These are phyloP conservation scores for Saccharata proteae DNA, from an alignment of 2,329 filamentous ascomycete genomes.

Conservation along the genomic window DNA sequence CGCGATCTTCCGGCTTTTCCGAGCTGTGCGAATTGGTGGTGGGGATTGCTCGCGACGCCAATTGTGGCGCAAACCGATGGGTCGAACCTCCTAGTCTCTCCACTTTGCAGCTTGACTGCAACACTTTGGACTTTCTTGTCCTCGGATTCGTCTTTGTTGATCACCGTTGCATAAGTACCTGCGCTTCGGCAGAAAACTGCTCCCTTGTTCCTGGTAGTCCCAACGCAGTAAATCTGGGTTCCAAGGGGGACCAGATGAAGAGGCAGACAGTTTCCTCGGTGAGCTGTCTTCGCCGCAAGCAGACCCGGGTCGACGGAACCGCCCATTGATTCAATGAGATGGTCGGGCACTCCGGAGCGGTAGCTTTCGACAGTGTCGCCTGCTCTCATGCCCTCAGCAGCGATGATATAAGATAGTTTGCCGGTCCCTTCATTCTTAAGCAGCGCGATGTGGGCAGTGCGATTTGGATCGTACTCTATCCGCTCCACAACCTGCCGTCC, in stretches of 20 bases:
- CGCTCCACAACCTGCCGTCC: slow-evolving; percentile 83
- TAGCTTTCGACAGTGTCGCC: slow-evolving; percentile 92
- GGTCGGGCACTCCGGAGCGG: slow-evolving; percentile 73
- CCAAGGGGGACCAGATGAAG: slow-evolving; percentile 92
- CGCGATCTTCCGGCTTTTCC: slow-evolving; percentile 91
- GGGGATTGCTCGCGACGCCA: slow-evolving; percentile 84
- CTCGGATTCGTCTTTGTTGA: slow-evolving; percentile 59
- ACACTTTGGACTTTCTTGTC: slow-evolving; percentile 64
- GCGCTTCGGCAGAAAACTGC: slow-evolving; percentile 92
- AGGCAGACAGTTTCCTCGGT: slow-evolving; percentile 87
- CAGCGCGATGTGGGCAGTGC: slow-evolving; percentile 86
- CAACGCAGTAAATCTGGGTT: slow-evolving; percentile 85
- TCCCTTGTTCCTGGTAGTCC: slow-evolving; percentile 55
- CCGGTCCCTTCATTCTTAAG: slow-evolving; percentile 62
- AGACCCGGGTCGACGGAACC: slow-evolving; percentile 90
- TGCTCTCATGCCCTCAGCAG: slow-evolving; percentile 84
- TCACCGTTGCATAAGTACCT: slow-evolving; percentile 78
- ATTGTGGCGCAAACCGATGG: slow-evolving; percentile 91
- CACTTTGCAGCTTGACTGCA: slow-evolving; percentile 77
- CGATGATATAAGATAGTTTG: slow-evolving; percentile 79
- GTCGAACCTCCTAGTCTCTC: slow-evolving; percentile 79
- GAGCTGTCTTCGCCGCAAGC: slow-evolving; percentile 84
- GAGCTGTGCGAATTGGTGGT: slow-evolving; percentile 79
- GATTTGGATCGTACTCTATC: slow-evolving; percentile 91
- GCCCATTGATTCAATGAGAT: slow-evolving; percentile 83